These are phyloP conservation scores for Eucalyptus curtisii DNA, from an alignment of 345 rosid species.

Conservation along the genomic window DNA sequence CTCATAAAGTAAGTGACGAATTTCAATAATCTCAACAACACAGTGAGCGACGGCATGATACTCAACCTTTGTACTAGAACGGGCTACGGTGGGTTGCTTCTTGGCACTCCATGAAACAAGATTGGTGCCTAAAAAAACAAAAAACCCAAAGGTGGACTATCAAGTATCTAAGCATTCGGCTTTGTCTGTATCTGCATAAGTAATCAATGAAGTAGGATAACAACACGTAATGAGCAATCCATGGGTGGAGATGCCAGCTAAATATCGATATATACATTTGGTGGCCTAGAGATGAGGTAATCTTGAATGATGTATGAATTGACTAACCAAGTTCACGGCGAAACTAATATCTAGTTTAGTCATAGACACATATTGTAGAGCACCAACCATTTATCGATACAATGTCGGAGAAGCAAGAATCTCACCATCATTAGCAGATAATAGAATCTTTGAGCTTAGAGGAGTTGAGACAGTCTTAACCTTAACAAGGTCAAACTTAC, in stretches of 20 bases:
- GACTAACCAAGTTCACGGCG: background rate
- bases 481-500: background rate
- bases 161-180: accelerated
- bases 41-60: accelerated
- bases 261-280: accelerated
- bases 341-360: background rate
- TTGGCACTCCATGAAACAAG: background rate
- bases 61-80: background rate
- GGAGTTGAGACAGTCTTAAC: background rate
- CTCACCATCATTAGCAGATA: background rate
- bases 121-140: background rate
- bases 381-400: background rate
- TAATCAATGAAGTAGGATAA: background rate
- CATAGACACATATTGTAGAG: background rate
- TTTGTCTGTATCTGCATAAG: background rate
- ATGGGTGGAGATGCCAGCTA: background rate
- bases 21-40: background rate
- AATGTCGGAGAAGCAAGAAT: background rate
- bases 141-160: background rate
- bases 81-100: background rate
- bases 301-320: background rate
- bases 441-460: background rate
- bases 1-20: background rate
- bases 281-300: background rate
- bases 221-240: background rate